These are phyloP conservation scores for Conticribra weissflogii DNA, from an alignment of 108 stramenopile genomes.

Conservation along the genomic window DNA sequence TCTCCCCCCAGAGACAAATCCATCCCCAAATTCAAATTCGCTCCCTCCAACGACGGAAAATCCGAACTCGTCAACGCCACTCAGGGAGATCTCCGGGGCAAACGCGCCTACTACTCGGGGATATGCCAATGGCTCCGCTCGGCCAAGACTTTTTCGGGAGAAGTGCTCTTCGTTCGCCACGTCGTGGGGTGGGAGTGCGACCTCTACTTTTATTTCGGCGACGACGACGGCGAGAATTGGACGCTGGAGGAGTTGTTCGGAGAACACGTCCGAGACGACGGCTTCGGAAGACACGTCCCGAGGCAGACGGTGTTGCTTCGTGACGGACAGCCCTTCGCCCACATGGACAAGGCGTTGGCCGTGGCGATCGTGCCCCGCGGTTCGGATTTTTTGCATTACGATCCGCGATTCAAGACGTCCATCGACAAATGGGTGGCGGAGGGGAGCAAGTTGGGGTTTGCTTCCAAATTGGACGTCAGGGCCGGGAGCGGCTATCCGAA, in stretches of 20 bases:
- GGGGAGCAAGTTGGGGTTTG: conserved; percentile 38
- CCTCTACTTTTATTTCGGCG: conserved; percentile 23
- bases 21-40: conserved; percentile 39
- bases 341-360: conserved; percentile 9
- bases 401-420: conserved; percentile 18
- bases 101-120: conserved; percentile 23
- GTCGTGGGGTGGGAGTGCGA: conserved; percentile 38
- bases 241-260: background rate
- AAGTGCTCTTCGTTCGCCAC: conserved; percentile 8
- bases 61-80: conserved; percentile 13
- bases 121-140: conserved; percentile 36
- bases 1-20: conserved; percentile 7
- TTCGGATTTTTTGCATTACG: conserved; percentile 37
- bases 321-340: conserved; percentile 24
- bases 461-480: conserved; percentile 37
- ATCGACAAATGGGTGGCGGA: conserved; percentile 41
- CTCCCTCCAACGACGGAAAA: conserved; percentile 31
- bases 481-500: conserved; percentile 28
- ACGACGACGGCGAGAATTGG: conserved; percentile 5
- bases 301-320: conserved; percentile 27
- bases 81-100: conserved; percentile 25
- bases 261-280: too few species aligned
- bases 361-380: conserved; percentile 33
- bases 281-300: too few species aligned
- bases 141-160: conserved; percentile 30